Evolutionary conservation across 768 basidiomycete genomes (phyloP).

Genomic region (Boletus pseudopeckii): DNA sequence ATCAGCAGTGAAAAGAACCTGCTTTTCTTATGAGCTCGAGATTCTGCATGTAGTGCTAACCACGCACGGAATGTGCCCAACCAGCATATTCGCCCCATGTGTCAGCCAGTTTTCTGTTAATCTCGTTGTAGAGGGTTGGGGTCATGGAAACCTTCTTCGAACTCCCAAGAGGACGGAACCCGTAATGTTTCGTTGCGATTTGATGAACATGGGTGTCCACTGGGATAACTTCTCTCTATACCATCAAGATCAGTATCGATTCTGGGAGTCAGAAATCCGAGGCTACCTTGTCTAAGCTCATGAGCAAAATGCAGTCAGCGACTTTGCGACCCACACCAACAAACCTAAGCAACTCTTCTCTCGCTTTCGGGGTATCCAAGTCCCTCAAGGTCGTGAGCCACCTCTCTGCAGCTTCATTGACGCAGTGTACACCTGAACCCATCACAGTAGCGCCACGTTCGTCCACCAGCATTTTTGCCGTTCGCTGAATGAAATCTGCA

Average conservation of each 20-base stretch:
- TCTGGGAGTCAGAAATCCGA: background rate
- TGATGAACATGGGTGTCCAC: constrained; percentile 96
- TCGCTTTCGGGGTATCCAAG: constrained; percentile 52
- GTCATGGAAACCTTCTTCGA: constrained; percentile 61
- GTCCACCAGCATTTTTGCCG: constrained; percentile 73
- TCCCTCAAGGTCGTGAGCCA: constrained; percentile 59
- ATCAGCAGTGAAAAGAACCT: constrained; percentile 78
- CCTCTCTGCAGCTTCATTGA: constrained; percentile 49
- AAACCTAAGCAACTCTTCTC: constrained; percentile 74
- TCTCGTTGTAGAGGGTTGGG: constrained; percentile 70
- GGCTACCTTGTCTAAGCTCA: constrained; percentile 85
- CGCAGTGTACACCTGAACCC: background rate
- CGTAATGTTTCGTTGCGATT: constrained; percentile 79
- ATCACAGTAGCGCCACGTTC: constrained; percentile 35
- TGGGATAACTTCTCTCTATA: constrained; percentile 81
- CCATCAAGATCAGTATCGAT: constrained; percentile 2
- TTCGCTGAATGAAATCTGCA: constrained; percentile 82
- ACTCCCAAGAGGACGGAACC: constrained; percentile 44
- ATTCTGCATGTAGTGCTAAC: background rate
- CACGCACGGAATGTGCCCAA: constrained; percentile 81
- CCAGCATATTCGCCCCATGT: constrained; percentile 87
- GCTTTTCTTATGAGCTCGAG: background rate
- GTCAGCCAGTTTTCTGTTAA: constrained; percentile 54
- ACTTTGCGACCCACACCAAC: constrained; percentile 95
- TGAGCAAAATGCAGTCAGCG: constrained; percentile 89